Base-by-base conservation (phyloP, 2,329 filamentous ascomycete species). In the Diaporthe capsici region DNA sequence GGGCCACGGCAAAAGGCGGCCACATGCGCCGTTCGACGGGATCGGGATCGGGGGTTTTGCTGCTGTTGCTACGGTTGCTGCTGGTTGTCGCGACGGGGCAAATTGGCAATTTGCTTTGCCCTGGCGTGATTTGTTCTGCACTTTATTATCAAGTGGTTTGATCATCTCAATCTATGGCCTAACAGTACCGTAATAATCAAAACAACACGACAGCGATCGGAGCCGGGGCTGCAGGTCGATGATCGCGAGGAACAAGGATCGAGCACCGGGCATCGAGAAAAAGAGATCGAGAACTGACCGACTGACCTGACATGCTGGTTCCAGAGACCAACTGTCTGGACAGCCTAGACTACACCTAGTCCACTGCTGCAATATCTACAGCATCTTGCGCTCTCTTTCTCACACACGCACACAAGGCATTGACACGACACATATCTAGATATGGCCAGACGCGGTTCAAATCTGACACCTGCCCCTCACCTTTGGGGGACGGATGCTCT, bases 51-150 rank as follows among this genome's bases (percentile, higher is more conserved):
- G 28, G 31, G 28, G 2, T 55, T 55, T 22, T 22, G 17, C 44
- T n/a, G 63, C 20, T 61, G 22, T 25, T n/a, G 57, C 20, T 58
- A 12, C 28, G 9, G 22, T n/a, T 42, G 7, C 31, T 61, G 37
- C 9, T 39, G 15, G n/a, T 31, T 4, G 13, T 47, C 42, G 15
- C n/a, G 39, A 25, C 3, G 61, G 25, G 31, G 47, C n/a, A 55
- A 70, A 70, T 55, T 70, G 49, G 34, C 65, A 70, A 70, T 70
- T 42, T 70, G 65, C n/a, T 22, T 28, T 51, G 22, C 22, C 47
- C 31, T 28, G 31, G 65, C 34, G 13, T 49, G 25, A 31, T 37
- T 42, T 25, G 31, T 9, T 39, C 20, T 68, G 63, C 20, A 68
- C 15, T 37, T 39, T 37, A 22, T 49, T 49, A 65, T 37, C 12